Evolutionary conservation across 2,329 filamentous ascomycete genomes (phyloP), one percentile per base, ranked within the genome.

Genomic region (Aspergillus quadricinctus): DNA sequence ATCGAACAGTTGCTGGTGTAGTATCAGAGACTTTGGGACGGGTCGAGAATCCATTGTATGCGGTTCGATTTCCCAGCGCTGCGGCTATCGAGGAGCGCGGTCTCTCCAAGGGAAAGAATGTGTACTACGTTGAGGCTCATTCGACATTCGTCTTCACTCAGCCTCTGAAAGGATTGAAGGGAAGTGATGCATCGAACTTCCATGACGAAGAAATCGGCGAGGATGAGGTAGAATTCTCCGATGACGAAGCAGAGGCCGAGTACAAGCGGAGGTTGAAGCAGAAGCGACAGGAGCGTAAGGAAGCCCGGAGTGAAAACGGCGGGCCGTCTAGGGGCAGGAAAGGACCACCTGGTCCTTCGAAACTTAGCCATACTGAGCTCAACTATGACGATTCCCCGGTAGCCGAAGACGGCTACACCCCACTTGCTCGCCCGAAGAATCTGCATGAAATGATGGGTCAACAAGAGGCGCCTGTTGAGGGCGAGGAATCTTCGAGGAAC

Each of bases 161-260:
- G 70, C 85, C 88, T 6, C 78, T 97, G 56, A 89, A 88, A 72
- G 82, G 81, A 52, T 71, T 88, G 66, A 97, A 96, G 76, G 91
- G 92, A 57, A 94, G 91, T 9, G 94, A 99, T 73, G 93, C 94
- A 8, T 96, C 91, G 52, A 97, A 97, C 70, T 82, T 96, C 54
- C 89, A 96, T 72, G 94, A 97, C 64, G 94, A 99, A 72, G 93
- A 97, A 75, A 83, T 92, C 7, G 86, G 78, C 17, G 88, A 89
- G 31, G 90, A 96, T 40, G 93, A 97, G 70, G 83, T 91, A 64
- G 94, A 97, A 69, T 97, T 97, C 72, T 97, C 93, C 0, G 94
- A 99, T 64, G 94, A 99, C 66, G 94, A 99, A 75, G 89, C 90
- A 64, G 94, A 99, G 74, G 88, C 88, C 7, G 90, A 92, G 65